Evolutionary conservation across 2,329 filamentous ascomycete species (phyloP), one percentile per base, ranked within the genome.

Genomic region (Herpotrichia juniperi): DNA sequence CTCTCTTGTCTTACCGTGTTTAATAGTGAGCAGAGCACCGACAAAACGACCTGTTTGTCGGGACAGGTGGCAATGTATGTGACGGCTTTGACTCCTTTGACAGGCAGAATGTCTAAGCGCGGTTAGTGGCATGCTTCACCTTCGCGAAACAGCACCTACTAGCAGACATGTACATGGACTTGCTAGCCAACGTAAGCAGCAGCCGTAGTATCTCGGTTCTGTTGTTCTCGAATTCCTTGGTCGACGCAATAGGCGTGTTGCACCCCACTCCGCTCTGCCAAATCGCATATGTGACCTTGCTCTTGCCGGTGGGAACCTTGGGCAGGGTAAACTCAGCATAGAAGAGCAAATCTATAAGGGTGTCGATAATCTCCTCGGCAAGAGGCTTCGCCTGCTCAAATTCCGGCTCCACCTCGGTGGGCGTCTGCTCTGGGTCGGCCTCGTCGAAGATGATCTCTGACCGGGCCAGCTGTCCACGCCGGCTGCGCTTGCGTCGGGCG

Each of bases 251-350:
- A 4, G 92, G 86, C 14, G 89, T 90, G 73, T 96, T 96, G 79
- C 93, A 97, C 12, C 94, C 94, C 25, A 99, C 93, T 42, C 94
- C 94, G 68, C 91, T 97, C 77, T 97, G 92, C 94, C 94, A 99
- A 70, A 99, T 97, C 48, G 91, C 89, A 75, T 94, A 96, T 7
- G 88, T 89, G 50, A 97, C 89, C 72, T 94, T 96, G 57, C 84
- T 83, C 67, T 89, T 91, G 48, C 85, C 85, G 50, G 86, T 82
- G 12, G 86, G 81, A 35, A 89, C 83, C 51, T 81, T 84, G 9
- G 93, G 90, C 14, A 97, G 83, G 0, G 93, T 96, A 66, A 99
- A 89, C 49, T 92, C 90, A 8, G 89, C 87, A 72, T 91, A 96
- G 82, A 99, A 99, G 35, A 97, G 82, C 47, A 97, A 78, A 68